phyloP scores from a whole-genome alignment of 352 stramenopile species.

The Elongisporangium prolatum region DNA sequence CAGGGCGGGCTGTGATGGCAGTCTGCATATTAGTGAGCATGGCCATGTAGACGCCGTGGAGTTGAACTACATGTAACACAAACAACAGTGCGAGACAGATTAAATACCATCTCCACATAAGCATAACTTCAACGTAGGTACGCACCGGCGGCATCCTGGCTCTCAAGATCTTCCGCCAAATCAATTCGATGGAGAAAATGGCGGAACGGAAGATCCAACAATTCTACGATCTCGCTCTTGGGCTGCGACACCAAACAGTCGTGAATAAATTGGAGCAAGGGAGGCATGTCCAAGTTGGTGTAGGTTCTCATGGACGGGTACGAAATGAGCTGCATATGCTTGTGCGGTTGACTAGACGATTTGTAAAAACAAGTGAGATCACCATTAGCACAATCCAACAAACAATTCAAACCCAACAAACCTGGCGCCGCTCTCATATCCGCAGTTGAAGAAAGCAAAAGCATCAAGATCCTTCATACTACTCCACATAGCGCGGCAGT shows the following conservation, averaged over 20 bases:
- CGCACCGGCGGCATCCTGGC: conserved; percentile 36
- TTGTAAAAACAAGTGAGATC: conserved; percentile 5
- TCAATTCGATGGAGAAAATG: conserved; percentile 70
- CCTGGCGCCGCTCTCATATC: conserved; percentile 76
- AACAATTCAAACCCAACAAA: conserved; percentile 6
- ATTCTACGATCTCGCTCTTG: conserved; percentile 35
- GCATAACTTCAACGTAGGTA: background rate
- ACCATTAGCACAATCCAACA: background rate
- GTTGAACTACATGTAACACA: background rate
- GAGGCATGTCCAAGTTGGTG: conserved; percentile 58
- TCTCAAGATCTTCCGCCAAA: conserved; percentile 26
- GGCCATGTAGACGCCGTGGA: background rate
- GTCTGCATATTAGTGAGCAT: background rate
- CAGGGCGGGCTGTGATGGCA: background rate
- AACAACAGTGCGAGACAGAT: background rate
- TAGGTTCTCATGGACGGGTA: conserved; percentile 66
- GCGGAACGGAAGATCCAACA: conserved; percentile 62
- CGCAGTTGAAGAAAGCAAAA: conserved; percentile 85
- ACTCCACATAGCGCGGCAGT: conserved; percentile 75
- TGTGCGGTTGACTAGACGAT: conserved; percentile 69
- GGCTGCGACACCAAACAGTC: conserved; percentile 32
- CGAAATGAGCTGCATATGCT: conserved; percentile 87
- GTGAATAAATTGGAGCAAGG: conserved; percentile 71
- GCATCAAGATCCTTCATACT: conserved; percentile 60
- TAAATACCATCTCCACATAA: background rate